These are phyloP conservation scores for Tylopilus balloui DNA, from an alignment of 768 basidiomycete species.

Conservation along the genomic window DNA sequence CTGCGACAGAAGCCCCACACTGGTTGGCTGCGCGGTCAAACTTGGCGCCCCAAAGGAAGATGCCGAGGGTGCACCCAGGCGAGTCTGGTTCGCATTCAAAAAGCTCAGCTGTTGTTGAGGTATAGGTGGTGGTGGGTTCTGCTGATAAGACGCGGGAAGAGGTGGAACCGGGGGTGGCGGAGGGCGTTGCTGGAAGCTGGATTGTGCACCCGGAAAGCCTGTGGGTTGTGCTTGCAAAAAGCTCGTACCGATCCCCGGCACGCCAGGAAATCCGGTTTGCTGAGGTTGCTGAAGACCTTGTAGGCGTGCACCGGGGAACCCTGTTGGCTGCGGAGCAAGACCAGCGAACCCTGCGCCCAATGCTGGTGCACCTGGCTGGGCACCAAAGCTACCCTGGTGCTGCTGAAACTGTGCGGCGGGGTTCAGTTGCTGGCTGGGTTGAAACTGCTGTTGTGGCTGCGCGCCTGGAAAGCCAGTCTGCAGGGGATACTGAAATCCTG, in stretches of 20 bases:
- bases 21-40: conserved; percentile 21
- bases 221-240: conserved; percentile 52
- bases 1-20: conserved; percentile 25
- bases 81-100: conserved; percentile 50
- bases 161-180: conserved; percentile 60
- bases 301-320: conserved; percentile 36
- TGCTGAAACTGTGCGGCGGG: conserved; percentile 39
- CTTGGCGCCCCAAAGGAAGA: conserved; percentile 11
- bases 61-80: conserved; percentile 33
- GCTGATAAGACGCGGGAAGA: conserved; percentile 59
- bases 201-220: conserved; percentile 34
- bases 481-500: conserved; percentile 67
- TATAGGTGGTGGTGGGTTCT: conserved; percentile 34
- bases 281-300: conserved; percentile 43
- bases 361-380: conserved; percentile 23
- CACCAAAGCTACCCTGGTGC: conserved; percentile 33
- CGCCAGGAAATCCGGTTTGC: conserved; percentile 42
- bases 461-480: conserved; percentile 59
- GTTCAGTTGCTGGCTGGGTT: conserved; percentile 32
- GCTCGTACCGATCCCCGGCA: conserved; percentile 25
- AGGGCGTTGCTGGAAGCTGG: conserved; percentile 33
- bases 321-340: conserved; percentile 62
- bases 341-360: conserved; percentile 34
- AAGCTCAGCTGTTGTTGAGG: conserved; percentile 46
- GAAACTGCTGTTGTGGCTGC: conserved; percentile 46